Conservation (phyloP, 2,329 filamentous ascomycete species). For the Coleophoma eucalyptorum region DNA sequence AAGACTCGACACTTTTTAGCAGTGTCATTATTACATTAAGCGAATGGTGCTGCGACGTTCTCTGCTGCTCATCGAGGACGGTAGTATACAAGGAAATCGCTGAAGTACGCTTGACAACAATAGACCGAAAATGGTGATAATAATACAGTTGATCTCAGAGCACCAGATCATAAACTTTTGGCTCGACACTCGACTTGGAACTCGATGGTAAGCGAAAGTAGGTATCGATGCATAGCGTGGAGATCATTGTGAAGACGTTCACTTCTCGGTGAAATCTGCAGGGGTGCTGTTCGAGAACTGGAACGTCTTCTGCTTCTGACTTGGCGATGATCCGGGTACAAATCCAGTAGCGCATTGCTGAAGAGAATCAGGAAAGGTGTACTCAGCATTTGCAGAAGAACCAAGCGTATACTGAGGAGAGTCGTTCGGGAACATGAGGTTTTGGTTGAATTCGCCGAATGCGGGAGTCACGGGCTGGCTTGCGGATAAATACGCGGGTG, state of each 20-base stretch:
- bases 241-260: background rate
- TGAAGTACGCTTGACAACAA: too few species aligned
- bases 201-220: too few species aligned
- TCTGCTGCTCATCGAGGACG: too few species aligned
- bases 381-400: conserved; percentile 19
- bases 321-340: conserved; percentile 15
- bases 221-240: background rate
- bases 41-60: too few species aligned
- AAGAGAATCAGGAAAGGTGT: conserved; percentile 19
- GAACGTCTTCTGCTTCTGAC: conserved; percentile 24
- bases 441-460: conserved; percentile 21
- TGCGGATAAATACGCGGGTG: conserved; percentile 19
- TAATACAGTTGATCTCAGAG: too few species aligned
- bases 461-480: conserved; percentile 27
- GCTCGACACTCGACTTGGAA: too few species aligned
- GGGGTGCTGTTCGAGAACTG: conserved; percentile 27
- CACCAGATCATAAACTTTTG: too few species aligned
- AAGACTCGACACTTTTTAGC: too few species aligned
- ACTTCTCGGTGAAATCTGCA: conserved; percentile 27
- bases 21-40: too few species aligned
- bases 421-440: conserved; percentile 17
- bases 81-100: too few species aligned
- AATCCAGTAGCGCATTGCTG: conserved; percentile 7
- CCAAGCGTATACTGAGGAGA: conserved; percentile 19
- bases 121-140: too few species aligned